Evolutionary conservation across 345 rosid species (phyloP).

Genomic region (Hirschfeldia incana): DNA sequence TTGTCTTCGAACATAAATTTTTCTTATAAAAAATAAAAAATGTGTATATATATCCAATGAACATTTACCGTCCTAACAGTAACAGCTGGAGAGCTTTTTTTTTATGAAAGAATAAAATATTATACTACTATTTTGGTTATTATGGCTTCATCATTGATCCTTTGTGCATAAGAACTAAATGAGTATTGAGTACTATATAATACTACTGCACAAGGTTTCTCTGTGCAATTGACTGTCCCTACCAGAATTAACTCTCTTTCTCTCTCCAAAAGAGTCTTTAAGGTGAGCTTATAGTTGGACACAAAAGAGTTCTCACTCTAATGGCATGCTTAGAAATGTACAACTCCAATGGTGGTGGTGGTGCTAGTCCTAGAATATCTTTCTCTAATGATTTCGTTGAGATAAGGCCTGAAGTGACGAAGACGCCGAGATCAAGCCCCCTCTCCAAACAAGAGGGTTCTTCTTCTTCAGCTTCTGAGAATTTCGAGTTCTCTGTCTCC

Average conservation of each 20-base stretch:
- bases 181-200: constrained; percentile 38
- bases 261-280: constrained; percentile 12
- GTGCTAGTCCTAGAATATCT: constrained; percentile 84
- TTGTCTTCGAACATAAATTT: background rate
- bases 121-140: constrained; percentile 5
- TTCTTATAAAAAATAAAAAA: background rate
- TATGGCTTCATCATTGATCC: constrained; percentile 27
- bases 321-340: constrained; percentile 89
- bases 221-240: constrained; percentile 49
- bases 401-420: constrained; percentile 53
- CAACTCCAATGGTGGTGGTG: constrained; percentile 54
- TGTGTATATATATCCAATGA: background rate
- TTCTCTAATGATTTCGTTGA: constrained; percentile 84
- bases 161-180: constrained; percentile 52
- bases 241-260: constrained; percentile 33
- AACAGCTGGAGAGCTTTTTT: background rate
- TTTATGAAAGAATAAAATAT: background rate
- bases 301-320: constrained; percentile 33
- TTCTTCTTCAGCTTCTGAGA: constrained; percentile 52
- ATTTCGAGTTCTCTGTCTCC: constrained; percentile 86
- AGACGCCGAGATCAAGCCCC: constrained; percentile 37
- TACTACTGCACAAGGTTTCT: constrained; percentile 46
- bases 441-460: constrained; percentile 35
- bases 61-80: background rate
- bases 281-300: constrained; percentile 31